Percentiles rank a stretch among this genome's conserved stretches.
Evolutionary conservation across 805 yeast genomes (phyloP).

Genomic region (Metschnikowia hibisci): DNA sequence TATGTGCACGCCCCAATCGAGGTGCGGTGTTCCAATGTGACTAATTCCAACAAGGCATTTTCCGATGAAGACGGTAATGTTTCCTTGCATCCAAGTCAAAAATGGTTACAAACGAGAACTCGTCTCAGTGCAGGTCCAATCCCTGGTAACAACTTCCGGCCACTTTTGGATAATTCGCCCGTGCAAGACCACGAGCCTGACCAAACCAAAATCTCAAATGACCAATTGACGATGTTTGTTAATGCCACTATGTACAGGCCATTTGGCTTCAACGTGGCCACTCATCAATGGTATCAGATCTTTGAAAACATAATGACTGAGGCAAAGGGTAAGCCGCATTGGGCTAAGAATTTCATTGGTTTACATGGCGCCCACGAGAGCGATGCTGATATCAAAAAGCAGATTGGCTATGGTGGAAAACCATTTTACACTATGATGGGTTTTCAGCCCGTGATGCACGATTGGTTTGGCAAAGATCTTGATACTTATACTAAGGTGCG

Average conservation of each 20-base stretch:
- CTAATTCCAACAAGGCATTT: constrained; percentile 41
- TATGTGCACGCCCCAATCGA: constrained; percentile 95
- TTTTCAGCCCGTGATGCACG: constrained; percentile 58
- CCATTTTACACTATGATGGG: constrained; percentile 76
- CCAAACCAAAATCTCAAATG: constrained; percentile 51
- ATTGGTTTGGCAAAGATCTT: constrained; percentile 79
- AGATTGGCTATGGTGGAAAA: constrained; percentile 38
- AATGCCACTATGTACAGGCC: constrained; percentile 97
- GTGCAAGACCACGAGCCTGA: constrained; percentile 37
- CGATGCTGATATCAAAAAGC: constrained; percentile 36
- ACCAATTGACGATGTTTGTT: constrained; percentile 77
- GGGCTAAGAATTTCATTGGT: constrained; percentile 96
- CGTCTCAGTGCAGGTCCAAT: constrained; percentile 68
- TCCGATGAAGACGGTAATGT: constrained; percentile 32
- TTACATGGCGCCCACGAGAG: constrained; percentile 34
- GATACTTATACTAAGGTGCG: constrained; percentile 59
- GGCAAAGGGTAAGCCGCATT: constrained; percentile 92
- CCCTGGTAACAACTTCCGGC: constrained; percentile 78
- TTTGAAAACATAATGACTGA: constrained; percentile 75
- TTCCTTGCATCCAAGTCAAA: constrained; percentile 39
- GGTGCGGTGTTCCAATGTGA: constrained; percentile 87
- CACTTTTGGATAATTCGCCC: constrained; percentile 80
- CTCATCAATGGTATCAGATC: constrained; percentile 74
- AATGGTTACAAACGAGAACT: constrained; percentile 51
- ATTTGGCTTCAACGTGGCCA: constrained; percentile 69